Percentiles rank a stretch among this genome's conserved stretches.
These are phyloP conservation scores for Thelonectria rubi DNA, from an alignment of 2,329 filamentous ascomycete species.

Conservation along the genomic window DNA sequence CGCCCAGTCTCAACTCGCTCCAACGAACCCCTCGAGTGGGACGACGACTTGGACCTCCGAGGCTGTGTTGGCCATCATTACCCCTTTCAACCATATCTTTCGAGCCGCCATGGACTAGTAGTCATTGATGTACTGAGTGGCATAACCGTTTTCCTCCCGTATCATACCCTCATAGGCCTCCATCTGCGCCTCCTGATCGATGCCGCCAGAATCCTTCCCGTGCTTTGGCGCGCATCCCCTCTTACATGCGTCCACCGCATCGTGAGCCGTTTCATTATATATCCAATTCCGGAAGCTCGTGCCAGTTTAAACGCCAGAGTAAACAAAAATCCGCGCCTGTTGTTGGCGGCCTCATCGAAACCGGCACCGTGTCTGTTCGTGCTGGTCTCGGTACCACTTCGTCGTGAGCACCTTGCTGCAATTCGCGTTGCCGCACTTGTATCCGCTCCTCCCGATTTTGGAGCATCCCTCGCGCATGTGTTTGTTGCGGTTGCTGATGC, in stretches of 20 bases:
- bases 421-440: conserved; percentile 38
- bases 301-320: background rate
- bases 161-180: background rate
- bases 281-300: conserved; percentile 7
- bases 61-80: conserved; percentile 11
- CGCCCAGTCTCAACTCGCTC: too few species aligned
- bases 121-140: conserved; percentile 8
- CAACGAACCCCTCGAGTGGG: too few species aligned
- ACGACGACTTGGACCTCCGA: background rate
- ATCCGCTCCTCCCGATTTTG: conserved; percentile 34
- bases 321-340: background rate
- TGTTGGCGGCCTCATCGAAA: conserved; percentile 21
- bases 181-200: conserved; percentile 12
- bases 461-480: conserved; percentile 44
- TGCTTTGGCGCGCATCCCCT: background rate
- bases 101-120: background rate
- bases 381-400: conserved; percentile 43
- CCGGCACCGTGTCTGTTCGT: conserved; percentile 43
- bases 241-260: background rate
- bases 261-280: background rate
- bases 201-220: conserved; percentile 12
- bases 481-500: conserved; percentile 45
- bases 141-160: background rate
- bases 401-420: conserved; percentile 42
- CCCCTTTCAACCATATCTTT: conserved; percentile 21